phyloP scores from a whole-genome alignment of 139 green algal genomes.

The Chlorella ohadii region DNA sequence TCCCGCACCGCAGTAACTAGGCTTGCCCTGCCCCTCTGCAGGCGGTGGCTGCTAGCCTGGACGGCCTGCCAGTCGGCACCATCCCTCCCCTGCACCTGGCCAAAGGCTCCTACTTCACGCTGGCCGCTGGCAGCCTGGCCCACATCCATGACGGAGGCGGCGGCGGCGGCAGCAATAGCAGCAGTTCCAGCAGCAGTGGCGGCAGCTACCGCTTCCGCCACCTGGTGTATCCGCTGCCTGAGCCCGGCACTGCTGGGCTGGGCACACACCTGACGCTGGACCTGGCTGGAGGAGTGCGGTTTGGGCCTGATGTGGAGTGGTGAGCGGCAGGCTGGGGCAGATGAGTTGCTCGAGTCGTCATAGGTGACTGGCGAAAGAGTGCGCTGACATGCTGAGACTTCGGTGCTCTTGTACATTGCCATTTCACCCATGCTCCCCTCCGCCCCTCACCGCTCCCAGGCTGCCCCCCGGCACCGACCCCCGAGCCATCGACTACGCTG shows the following conservation, averaged over 20 bases:
- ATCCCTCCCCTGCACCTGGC: constrained; percentile 70
- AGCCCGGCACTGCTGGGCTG: constrained; percentile 72
- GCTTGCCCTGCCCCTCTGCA: constrained; percentile 4
- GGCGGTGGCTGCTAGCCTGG: constrained; percentile 44
- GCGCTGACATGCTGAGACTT: too few relatives aligned
- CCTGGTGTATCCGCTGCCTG: constrained; percentile 89
- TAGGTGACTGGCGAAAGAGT: too few relatives aligned
- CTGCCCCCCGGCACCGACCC: constrained; percentile 23
- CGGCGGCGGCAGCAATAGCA: background rate
- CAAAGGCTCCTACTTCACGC: constrained; percentile 68
- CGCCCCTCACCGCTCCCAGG: background rate
- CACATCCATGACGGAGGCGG: background rate
- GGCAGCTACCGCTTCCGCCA: constrained; percentile 68
- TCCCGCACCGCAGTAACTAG: too few relatives aligned
- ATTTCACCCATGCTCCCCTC: background rate
- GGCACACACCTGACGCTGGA: constrained; percentile 93
- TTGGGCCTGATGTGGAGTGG: constrained; percentile 96
- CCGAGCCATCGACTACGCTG: constrained; percentile 64
- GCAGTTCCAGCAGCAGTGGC: background rate
- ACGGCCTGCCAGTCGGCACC: constrained; percentile 40
- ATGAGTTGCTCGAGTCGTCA: too few relatives aligned
- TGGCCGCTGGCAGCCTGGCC: constrained; percentile 14
- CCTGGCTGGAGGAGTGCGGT: constrained; percentile 75
- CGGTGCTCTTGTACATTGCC: background rate
- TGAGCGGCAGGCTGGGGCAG: background rate